Evolutionary conservation across 768 basidiomycete species (phyloP).

Genomic region (Pleurotus pulmonarius): DNA sequence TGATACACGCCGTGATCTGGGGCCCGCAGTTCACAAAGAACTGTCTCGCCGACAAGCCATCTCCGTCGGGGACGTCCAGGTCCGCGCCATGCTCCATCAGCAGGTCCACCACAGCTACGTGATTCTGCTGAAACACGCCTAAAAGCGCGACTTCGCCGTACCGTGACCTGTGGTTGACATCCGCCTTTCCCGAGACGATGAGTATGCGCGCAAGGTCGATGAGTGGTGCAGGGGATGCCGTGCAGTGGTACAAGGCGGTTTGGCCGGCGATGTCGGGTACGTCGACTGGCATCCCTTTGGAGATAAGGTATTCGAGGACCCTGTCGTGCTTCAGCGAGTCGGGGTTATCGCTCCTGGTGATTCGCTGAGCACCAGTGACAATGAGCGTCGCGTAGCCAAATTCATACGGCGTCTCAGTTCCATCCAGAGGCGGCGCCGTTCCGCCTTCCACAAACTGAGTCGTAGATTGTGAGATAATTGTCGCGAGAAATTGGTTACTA

Average conservation of each 20-base stretch:
- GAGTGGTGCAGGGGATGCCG: conserved; percentile 21
- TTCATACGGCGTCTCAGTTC: conserved; percentile 39
- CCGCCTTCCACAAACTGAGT: conserved; percentile 24
- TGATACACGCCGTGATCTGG: conserved; percentile 37
- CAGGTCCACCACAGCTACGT: conserved; percentile 32
- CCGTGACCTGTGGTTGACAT: conserved; percentile 44
- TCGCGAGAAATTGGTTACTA: not conserved
- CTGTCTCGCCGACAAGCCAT: conserved; percentile 29
- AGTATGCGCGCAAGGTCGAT: conserved; percentile 32
- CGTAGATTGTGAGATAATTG: too few relatives aligned
- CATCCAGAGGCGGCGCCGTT: conserved; percentile 30
- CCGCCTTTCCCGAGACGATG: conserved; percentile 38
- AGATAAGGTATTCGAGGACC: conserved; percentile 37
- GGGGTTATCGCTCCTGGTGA: conserved; percentile 11
- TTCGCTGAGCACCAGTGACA: conserved; percentile 37
- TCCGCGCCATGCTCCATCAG: conserved; percentile 49
- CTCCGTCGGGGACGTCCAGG: conserved; percentile 32
- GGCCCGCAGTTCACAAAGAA: conserved; percentile 35
- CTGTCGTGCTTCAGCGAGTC: conserved; percentile 24
- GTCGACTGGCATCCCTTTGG: conserved; percentile 35
- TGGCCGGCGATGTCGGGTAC: conserved; percentile 41
- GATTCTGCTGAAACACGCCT: conserved; percentile 25
- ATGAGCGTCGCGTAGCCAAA: conserved; percentile 38
- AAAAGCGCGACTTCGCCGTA: conserved; percentile 43
- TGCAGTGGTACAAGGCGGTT: conserved; percentile 48